These are phyloP conservation scores for Vitis vinifera DNA, from an alignment of 164 flowering plant species.

Conservation along the genomic window DNA sequence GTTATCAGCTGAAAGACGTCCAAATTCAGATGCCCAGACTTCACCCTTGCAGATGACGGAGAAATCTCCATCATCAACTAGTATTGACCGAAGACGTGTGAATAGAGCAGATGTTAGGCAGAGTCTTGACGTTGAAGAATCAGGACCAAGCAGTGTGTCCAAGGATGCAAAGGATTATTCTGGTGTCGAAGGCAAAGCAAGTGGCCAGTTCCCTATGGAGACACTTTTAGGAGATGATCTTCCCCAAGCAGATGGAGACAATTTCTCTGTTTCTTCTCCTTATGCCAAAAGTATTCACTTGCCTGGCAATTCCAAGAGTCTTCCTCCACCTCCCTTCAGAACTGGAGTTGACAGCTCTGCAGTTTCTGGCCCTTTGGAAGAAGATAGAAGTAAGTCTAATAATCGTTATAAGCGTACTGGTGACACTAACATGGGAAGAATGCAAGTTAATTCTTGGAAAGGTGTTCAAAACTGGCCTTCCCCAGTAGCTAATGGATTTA, in stretches of 20 bases:
- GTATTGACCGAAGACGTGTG: constrained; percentile 37
- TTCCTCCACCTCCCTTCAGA: constrained; percentile 42
- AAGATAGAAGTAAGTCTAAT: constrained; percentile 44
- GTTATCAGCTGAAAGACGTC: constrained; percentile 41
- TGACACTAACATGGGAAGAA: constrained; percentile 48
- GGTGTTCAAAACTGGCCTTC: constrained; percentile 63
- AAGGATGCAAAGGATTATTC: constrained; percentile 41
- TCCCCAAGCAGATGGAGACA: constrained; percentile 44
- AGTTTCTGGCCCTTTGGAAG: constrained; percentile 36
- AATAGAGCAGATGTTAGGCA: constrained; percentile 36
- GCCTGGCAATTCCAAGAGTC: constrained; percentile 35
- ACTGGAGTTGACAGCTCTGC: constrained; percentile 40
- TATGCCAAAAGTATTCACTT: constrained; percentile 31
- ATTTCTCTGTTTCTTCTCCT: constrained; percentile 48
- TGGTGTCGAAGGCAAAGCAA: constrained; percentile 43
- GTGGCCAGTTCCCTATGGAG: constrained; percentile 36
- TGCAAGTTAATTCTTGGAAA: constrained; percentile 58
- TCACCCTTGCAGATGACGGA: constrained; percentile 43
- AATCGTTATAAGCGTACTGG: constrained; percentile 50
- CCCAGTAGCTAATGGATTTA: constrained; percentile 54
- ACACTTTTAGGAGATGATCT: constrained; percentile 31
- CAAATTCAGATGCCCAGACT: constrained; percentile 30
- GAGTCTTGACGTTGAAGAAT: constrained; percentile 54
- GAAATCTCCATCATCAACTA: constrained; percentile 52
- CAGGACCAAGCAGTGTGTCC: constrained; percentile 42